Evolutionary conservation across 345 rosid species (phyloP).

Genomic region (Linum trigynum): DNA sequence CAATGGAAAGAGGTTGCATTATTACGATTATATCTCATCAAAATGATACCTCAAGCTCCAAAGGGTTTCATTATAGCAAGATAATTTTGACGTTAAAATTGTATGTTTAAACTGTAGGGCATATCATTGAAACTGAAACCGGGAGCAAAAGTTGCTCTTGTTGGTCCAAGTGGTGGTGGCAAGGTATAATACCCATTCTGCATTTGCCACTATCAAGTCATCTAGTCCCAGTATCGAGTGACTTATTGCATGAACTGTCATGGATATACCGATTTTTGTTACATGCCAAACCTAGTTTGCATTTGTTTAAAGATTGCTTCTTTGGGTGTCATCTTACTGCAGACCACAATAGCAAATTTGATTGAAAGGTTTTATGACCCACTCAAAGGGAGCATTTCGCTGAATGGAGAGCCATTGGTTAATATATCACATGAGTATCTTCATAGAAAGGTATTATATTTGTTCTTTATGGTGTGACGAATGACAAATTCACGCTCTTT

Average conservation of each 20-base stretch:
- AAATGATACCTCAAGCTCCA: too few species aligned
- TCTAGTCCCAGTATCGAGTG: too few species aligned
- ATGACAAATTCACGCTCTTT: too few species aligned
- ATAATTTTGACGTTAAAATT: too few species aligned
- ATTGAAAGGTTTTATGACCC: constrained; percentile 96
- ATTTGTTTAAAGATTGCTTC: too few species aligned
- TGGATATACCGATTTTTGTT: too few species aligned
- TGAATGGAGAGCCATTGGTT: constrained; percentile 68
- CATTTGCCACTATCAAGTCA: too few species aligned
- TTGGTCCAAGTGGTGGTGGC: constrained; percentile 98
- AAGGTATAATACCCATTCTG: constrained; percentile 33
- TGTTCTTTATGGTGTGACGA: too few species aligned
- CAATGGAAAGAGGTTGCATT: not conserved
- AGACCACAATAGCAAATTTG: constrained; percentile 90
- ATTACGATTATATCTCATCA: too few species aligned
- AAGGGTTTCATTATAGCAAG: too few species aligned
- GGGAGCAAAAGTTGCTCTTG: constrained; percentile 85
- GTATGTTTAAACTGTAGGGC: constrained; percentile 40
- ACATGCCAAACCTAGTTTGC: too few species aligned
- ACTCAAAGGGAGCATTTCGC: constrained; percentile 58
- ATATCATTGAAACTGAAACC: constrained; percentile 70
- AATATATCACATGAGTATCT: constrained; percentile 77
- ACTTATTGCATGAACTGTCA: too few species aligned
- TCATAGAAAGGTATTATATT: constrained; percentile 48
- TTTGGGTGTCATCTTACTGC: constrained; percentile 18